Conservation (phyloP, 176 grass and related monocot species). For the Alopecurus myosuroides region DNA sequence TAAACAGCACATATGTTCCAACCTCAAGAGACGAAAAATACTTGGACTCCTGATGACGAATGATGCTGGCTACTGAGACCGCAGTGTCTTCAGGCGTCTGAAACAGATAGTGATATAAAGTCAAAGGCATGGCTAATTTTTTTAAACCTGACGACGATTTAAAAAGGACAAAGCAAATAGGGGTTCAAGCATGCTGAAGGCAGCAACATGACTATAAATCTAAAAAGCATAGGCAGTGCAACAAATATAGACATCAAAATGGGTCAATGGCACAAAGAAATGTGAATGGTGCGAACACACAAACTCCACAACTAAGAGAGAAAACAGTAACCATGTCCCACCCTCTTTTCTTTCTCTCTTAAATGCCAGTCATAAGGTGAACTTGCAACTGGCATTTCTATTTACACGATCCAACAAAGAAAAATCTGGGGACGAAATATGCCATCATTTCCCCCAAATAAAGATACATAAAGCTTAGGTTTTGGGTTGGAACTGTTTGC, state of each 20-base stretch:
- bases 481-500: background rate
- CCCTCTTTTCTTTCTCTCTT: background rate
- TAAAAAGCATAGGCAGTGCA: background rate
- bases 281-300: background rate
- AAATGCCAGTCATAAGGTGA: background rate
- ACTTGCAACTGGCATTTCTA: background rate
- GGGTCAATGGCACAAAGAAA: background rate
- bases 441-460: background rate
- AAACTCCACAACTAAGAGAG: background rate
- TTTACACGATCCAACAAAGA: background rate
- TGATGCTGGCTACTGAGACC: slow-evolving; percentile 54
- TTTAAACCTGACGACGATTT: background rate
- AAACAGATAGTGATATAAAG: slow-evolving; percentile 12
- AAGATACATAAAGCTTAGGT: background rate
- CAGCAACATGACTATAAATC: background rate
- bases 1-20: slow-evolving; percentile 29
- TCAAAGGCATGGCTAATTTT: background rate
- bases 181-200: background rate
- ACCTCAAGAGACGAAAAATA: slow-evolving; percentile 92
- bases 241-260: background rate
- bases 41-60: slow-evolving; percentile 77
- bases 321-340: background rate
- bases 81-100: slow-evolving; percentile 84
- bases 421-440: background rate
- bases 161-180: background rate